Evolutionary conservation across 805 yeast species (phyloP).

Genomic region (Maudiozyma bulderi): DNA sequence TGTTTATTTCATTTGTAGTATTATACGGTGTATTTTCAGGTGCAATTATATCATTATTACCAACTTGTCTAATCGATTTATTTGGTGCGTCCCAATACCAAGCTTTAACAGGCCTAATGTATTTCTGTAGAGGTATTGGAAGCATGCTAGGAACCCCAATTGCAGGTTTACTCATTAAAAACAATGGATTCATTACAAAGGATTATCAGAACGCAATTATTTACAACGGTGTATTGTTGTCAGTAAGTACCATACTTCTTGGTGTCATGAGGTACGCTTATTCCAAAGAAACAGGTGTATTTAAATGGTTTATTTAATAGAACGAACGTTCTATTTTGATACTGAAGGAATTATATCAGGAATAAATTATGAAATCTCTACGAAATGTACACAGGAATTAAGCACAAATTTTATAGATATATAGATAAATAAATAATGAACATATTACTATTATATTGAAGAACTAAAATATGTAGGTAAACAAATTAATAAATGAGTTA

Average conservation of each 20-base stretch:
- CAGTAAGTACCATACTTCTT: neutral
- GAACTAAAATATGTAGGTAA: too few relatives aligned
- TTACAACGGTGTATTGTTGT: neutral
- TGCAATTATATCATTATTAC: neutral
- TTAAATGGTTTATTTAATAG: too few relatives aligned
- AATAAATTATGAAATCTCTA: too few relatives aligned
- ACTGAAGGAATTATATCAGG: too few relatives aligned
- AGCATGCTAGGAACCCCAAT: neutral
- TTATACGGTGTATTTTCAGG: neutral
- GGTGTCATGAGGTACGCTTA: neutral
- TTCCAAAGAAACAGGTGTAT: neutral
- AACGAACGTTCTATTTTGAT: too few relatives aligned
- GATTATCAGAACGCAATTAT: neutral
- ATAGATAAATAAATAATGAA: too few relatives aligned
- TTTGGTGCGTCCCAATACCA: neutral
- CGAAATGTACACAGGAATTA: too few relatives aligned
- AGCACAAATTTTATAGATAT: too few relatives aligned
- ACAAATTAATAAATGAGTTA: too few relatives aligned
- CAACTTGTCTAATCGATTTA: neutral
- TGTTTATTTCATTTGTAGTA: neutral
- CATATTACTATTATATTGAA: too few relatives aligned
- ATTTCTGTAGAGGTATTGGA: neutral
- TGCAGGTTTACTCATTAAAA: neutral
- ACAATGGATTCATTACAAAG: neutral
- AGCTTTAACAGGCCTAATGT: neutral